Evolutionary conservation across 2,329 filamentous ascomycete genomes (phyloP), one percentile per base, ranked within the genome.

Genomic region (Fusarium transvaalense): DNA sequence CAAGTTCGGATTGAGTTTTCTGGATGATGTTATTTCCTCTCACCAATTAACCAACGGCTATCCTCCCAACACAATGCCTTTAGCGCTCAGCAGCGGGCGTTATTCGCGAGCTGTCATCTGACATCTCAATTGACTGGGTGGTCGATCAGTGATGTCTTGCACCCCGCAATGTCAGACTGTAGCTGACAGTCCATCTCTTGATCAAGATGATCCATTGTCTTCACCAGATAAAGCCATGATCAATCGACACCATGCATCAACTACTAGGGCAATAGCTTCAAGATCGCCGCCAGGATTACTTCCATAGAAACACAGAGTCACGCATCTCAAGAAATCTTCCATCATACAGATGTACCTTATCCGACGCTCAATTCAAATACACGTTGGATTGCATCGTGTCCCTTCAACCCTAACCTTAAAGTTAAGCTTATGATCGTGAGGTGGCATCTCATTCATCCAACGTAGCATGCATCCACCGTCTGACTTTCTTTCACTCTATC

Each of bases 381-480:
- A 12, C 31, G 9, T 3, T 12, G 8, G 27, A 25, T 47, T 2
- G 3, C 15, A 47, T 62, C 17, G 15, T 17, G 27, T 23, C 10
- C 13, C 12, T 32, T 45, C 0, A n/a, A 17, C 10, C 19, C n/a
- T 27, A 61, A 62, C 56, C 56, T 61, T 62, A 61, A 61, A 55
- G 17, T 61, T 61, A 62, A 61, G 59, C 59, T 62, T 62, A 62
- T 21, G 29, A 34, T 8, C 10, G 8, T 34, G 31, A 45, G 23
- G 4, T 42, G 31, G 29, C 31, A 58, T 19, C 43, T 47, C 17
- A 12, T 10, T 14, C 4, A 17, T 17, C 4, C 7, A 12, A 15
- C 15, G 29, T 25, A 27, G 7, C 21, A 41, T 27, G 5, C 15
- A 4, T 4, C 17, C 5, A 2, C 12, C 14, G 12, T 3, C 27